A percentile compares a stretch with the other conserved stretches of the same genome.
Conservation (phyloP, 495 filamentous ascomycete species). For the Aspergillus campestris region DNA sequence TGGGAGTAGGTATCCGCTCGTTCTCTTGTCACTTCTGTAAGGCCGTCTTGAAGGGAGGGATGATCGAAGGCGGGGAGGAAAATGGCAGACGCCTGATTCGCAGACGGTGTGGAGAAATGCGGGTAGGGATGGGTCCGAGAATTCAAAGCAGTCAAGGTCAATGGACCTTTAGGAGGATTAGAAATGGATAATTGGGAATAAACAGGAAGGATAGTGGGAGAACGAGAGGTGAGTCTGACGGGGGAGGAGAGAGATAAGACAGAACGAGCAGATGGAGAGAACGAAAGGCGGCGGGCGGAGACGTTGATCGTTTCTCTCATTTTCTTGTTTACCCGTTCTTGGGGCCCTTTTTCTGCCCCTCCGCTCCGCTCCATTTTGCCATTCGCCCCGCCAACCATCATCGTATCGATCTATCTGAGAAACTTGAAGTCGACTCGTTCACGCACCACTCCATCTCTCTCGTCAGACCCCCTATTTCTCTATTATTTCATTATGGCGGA, state of each 20-base stretch:
- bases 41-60: not conserved
- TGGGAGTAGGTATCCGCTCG: too few species aligned
- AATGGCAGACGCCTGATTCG: not conserved
- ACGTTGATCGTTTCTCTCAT: too few species aligned
- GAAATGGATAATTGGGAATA: too few species aligned
- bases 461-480: conserved; percentile 10
- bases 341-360: conserved; percentile 8
- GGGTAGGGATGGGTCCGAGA: too few species aligned
- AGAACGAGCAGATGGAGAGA: not conserved
- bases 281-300: not conserved
- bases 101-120: too few species aligned
- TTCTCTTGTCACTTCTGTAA: too few species aligned
- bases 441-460: conserved; percentile 14
- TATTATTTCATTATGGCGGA: conserved; percentile 36
- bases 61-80: not conserved
- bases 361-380: conserved; percentile 7
- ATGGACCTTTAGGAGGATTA: too few species aligned
- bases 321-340: conserved; percentile 6
- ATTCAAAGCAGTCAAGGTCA: too few species aligned
- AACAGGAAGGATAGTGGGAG: too few species aligned
- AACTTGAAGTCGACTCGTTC: not conserved
- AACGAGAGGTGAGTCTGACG: too few species aligned
- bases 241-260: not conserved
- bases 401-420: not conserved
- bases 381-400: conserved; percentile 8